A percentile compares a stretch with the other conserved stretches of the same genome.
phyloP scores from a whole-genome alignment of 768 basidiomycete species.

The Lentinula lateritia region DNA sequence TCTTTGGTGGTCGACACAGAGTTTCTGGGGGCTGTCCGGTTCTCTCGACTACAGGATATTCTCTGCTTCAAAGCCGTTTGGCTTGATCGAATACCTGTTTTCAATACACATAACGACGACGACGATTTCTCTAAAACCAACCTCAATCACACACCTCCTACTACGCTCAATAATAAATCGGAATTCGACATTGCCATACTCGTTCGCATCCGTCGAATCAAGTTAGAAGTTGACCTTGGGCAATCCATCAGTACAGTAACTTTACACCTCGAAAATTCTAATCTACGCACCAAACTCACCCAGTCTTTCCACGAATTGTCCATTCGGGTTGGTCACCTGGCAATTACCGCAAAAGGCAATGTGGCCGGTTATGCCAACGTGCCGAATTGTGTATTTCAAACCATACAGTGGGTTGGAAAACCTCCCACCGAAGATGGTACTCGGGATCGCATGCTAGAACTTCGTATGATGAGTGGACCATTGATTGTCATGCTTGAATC shows the following conservation, averaged over 20 bases:
- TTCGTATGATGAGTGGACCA: conserved; percentile 70
- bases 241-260: conserved; percentile 75
- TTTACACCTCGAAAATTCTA: conserved; percentile 57
- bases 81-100: conserved; percentile 80
- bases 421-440: conserved; percentile 22
- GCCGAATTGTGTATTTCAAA: conserved; percentile 71
- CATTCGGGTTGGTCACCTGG: conserved; percentile 56
- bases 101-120: conserved; percentile 37
- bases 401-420: conserved; percentile 52
- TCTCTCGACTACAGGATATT: conserved; percentile 87
- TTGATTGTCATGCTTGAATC: conserved; percentile 65
- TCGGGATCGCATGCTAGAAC: conserved; percentile 56
- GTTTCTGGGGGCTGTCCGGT: conserved; percentile 70
- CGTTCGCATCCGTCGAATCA: conserved; percentile 66
- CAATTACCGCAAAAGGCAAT: conserved; percentile 67
- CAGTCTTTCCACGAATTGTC: conserved; percentile 59
- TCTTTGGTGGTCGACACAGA: conserved; percentile 84
- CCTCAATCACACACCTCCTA: conserved; percentile 15
- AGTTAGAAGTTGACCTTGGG: conserved; percentile 76
- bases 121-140: conserved; percentile 17
- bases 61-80: conserved; percentile 95
- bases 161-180: conserved; percentile 22
- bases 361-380: conserved; percentile 64
- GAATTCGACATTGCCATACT: conserved; percentile 59
- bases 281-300: conserved; percentile 63